Conservation (phyloP, 352 stramenopile species). For the Pythium insidiosum region DNA sequence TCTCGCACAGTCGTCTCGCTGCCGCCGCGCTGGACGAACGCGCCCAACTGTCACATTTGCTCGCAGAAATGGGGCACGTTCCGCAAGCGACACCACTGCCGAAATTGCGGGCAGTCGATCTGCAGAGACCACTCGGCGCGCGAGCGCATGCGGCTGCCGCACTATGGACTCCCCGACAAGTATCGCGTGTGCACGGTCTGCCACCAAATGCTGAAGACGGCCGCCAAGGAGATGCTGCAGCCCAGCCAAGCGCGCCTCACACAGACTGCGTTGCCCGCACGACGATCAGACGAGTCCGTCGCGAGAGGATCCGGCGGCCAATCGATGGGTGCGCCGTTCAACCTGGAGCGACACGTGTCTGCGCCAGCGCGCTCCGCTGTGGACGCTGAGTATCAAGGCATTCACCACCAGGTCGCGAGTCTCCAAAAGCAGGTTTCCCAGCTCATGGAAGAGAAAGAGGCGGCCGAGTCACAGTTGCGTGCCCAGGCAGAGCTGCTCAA, state of each 20-base stretch:
- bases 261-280: constrained; percentile 6
- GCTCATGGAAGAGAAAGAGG: constrained; percentile 82
- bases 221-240: constrained; percentile 27
- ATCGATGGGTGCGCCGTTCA: constrained; percentile 13
- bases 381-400: constrained; percentile 30
- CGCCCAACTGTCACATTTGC: constrained; percentile 78
- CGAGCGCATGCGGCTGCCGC: constrained; percentile 71
- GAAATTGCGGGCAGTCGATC: constrained; percentile 83
- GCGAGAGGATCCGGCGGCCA: constrained; percentile 6
- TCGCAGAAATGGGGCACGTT: constrained; percentile 70
- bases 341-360: constrained; percentile 69
- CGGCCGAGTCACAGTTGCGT: constrained; percentile 67
- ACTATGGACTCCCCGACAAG: constrained; percentile 70
- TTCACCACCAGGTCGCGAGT: constrained; percentile 75
- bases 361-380: constrained; percentile 39
- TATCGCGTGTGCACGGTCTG: constrained; percentile 82
- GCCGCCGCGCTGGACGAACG: constrained; percentile 78
- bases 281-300: constrained; percentile 42
- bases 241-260: constrained; percentile 12
- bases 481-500: constrained; percentile 57
- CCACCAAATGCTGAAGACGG: constrained; percentile 62
- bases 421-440: constrained; percentile 80
- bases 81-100: constrained; percentile 84
- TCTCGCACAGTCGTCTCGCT: constrained; percentile 42
- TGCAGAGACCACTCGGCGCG: constrained; percentile 79